Conservation (phyloP, 106 monocot species). For the Allium sativum region DNA sequence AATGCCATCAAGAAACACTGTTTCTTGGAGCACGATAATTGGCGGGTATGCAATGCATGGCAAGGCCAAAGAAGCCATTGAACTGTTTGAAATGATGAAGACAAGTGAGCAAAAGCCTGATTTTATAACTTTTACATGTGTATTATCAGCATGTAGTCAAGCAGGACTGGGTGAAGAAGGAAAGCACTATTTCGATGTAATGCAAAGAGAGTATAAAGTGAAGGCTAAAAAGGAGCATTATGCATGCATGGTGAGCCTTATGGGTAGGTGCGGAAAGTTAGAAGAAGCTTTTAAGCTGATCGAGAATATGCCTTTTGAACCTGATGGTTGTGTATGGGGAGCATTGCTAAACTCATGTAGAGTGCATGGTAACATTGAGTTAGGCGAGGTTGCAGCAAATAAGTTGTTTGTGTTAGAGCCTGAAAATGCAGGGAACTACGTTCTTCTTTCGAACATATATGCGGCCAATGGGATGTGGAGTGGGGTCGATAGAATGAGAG, state of each 20-base stretch:
- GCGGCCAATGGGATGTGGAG: constrained; percentile 54
- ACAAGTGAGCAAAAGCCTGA: constrained; percentile 34
- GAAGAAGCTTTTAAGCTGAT: constrained; percentile 52
- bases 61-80: constrained; percentile 37
- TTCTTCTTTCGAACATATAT: constrained; percentile 72
- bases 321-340: constrained; percentile 84
- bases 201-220: constrained; percentile 37
- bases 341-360: constrained; percentile 67
- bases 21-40: constrained; percentile 75
- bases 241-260: constrained; percentile 70
- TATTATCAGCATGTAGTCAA: constrained; percentile 64
- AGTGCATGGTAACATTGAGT: constrained; percentile 37
- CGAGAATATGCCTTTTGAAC: constrained; percentile 35
- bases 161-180: constrained; percentile 49
- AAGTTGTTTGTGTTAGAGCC: constrained; percentile 65
- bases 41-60: constrained; percentile 82
- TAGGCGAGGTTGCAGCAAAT: constrained; percentile 73
- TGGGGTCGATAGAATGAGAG: constrained; percentile 43
- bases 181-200: constrained; percentile 39
- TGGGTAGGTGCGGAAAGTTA: constrained; percentile 55
- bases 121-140: constrained; percentile 52
- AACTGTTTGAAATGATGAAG: constrained; percentile 44
- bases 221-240: constrained; percentile 58
- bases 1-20: constrained; percentile 47
- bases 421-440: constrained; percentile 66